phyloP scores from a whole-genome alignment of 78 protist genomes.

The Chrysochromulina parva region DNA sequence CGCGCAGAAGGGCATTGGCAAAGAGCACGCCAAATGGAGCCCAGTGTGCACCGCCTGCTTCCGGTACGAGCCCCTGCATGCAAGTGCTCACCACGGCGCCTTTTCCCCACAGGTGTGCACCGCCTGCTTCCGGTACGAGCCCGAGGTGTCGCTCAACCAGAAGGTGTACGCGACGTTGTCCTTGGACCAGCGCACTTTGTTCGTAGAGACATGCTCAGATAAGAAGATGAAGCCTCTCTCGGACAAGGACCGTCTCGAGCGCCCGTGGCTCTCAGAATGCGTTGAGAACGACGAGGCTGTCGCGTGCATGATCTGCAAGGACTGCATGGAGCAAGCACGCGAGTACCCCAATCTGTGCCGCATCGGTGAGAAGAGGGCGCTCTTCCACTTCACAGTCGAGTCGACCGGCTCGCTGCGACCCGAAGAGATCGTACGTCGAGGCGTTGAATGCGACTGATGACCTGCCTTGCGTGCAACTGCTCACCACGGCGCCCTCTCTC shows the following conservation, averaged over 20 bases:
- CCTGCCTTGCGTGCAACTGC: no score
- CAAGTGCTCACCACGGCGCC: no score
- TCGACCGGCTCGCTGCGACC: neutral
- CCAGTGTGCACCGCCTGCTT: neutral
- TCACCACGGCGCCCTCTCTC: no score
- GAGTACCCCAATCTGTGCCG: neutral
- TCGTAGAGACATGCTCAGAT: neutral
- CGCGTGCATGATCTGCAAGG: constrained; percentile 5
- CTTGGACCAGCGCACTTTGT: neutral
- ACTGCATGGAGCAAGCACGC: neutral
- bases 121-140: neutral
- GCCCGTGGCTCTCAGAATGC: neutral
- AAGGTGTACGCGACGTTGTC: neutral
- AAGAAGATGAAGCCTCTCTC: neutral
- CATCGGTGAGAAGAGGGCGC: neutral
- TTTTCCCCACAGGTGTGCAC: neutral
- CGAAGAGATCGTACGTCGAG: neutral
- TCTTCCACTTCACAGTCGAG: neutral
- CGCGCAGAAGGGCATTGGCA: constrained; percentile 82
- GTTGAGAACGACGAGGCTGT: neutral
- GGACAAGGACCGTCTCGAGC: neutral
- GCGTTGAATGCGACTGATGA: neutral
- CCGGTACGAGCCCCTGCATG: neutral
- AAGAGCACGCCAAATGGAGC: constrained; percentile 88
- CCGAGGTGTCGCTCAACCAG: neutral